phyloP scores from a whole-genome alignment of 805 yeast species.

The Candida nemodendra region DNA sequence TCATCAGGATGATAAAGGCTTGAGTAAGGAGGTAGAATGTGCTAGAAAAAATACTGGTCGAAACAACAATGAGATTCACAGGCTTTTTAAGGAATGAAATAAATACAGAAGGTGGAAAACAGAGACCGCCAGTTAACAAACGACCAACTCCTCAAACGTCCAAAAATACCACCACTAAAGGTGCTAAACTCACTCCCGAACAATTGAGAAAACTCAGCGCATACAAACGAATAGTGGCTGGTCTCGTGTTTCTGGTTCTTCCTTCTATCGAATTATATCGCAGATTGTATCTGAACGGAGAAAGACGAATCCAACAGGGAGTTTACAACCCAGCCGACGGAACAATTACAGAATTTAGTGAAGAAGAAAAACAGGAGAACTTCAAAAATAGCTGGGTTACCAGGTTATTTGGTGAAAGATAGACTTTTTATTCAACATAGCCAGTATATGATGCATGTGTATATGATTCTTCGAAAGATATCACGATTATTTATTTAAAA shows the following conservation, averaged over 20 bases:
- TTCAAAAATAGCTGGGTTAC: slow-evolving; percentile 41
- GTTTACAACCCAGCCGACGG: slow-evolving; percentile 44
- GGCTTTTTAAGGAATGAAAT: too few relatives aligned
- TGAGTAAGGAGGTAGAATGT: too few relatives aligned
- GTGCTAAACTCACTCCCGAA: slow-evolving; percentile 17
- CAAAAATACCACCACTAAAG: neutral
- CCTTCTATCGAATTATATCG: slow-evolving; percentile 34
- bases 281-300: slow-evolving; percentile 38
- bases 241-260: slow-evolving; percentile 27
- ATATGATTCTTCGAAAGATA: too few relatives aligned
- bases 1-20: too few relatives aligned
- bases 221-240: slow-evolving; percentile 32
- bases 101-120: too few relatives aligned
- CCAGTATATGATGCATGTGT: neutral
- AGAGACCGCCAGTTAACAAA: neutral
- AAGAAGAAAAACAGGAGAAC: slow-evolving; percentile 38
- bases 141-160: neutral
- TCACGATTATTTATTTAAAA: too few relatives aligned
- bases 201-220: slow-evolving; percentile 26
- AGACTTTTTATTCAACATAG: slow-evolving; percentile 13
- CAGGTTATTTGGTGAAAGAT: slow-evolving; percentile 42
- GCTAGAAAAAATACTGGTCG: too few relatives aligned
- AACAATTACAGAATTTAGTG: slow-evolving; percentile 40
- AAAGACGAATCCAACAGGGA: slow-evolving; percentile 45
- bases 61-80: too few relatives aligned